Evolutionary conservation across 768 basidiomycete genomes (phyloP).

Genomic region (Leccinum subgranulosum): DNA sequence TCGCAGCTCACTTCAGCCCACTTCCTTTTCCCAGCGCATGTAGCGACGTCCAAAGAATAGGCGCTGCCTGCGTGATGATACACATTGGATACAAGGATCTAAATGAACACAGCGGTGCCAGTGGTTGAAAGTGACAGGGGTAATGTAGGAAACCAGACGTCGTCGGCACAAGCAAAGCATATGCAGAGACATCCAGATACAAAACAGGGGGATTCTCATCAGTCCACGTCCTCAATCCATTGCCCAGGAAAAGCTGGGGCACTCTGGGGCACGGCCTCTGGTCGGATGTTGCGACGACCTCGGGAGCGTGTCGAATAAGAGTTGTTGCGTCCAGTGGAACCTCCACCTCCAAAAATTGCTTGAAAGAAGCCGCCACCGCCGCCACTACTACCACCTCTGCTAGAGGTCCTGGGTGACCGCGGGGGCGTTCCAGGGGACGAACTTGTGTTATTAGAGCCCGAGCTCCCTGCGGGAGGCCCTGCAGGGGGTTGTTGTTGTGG

Average conservation of each 20-base stretch:
- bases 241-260: conserved; percentile 31
- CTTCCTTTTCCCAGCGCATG: background rate
- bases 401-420: conserved; percentile 18
- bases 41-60: background rate
- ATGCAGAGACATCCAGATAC: background rate
- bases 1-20: no score
- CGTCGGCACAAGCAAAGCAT: conserved; percentile 1
- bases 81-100: conserved; percentile 17
- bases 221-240: conserved; percentile 35
- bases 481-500: conserved; percentile 39
- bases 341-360: conserved; percentile 28
- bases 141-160: conserved; percentile 7
- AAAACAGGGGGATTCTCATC: conserved; percentile 1
- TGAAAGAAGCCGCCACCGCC: conserved; percentile 24
- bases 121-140: conserved; percentile 2
- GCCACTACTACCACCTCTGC: conserved; percentile 14
- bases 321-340: conserved; percentile 15
- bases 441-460: conserved; percentile 11
- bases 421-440: conserved; percentile 17
- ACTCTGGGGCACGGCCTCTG: background rate
- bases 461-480: conserved; percentile 24
- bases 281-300: conserved; percentile 7
- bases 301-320: conserved; percentile 10
- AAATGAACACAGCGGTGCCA: conserved; percentile 15
- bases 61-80: background rate